These are phyloP conservation scores for Ascochyta lentis DNA, from an alignment of 2,329 filamentous ascomycete species.

Conservation along the genomic window DNA sequence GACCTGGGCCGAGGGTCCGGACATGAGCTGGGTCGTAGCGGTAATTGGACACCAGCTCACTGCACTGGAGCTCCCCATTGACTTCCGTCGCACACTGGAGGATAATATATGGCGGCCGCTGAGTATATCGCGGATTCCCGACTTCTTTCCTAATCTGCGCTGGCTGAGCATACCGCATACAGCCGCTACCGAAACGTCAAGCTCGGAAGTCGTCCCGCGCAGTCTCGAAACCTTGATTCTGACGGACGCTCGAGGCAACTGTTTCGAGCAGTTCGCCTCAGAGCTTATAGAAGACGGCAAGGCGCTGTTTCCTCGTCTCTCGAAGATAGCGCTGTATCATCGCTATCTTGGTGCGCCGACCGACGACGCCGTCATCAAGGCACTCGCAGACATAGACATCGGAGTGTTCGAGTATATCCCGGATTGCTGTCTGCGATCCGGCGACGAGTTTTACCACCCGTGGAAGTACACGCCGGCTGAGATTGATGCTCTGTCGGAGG, in stretches of 20 bases:
- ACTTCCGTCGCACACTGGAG: background rate
- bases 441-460: background rate
- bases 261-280: background rate
- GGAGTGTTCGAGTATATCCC: background rate
- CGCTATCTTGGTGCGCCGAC: background rate
- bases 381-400: background rate
- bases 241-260: constrained; percentile 1
- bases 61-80: background rate
- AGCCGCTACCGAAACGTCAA: background rate
- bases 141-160: background rate
- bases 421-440: background rate
- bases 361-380: background rate
- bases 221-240: background rate
- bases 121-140: background rate
- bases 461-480: constrained; percentile 2
- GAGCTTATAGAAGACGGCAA: background rate
- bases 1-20: background rate
- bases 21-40: background rate
- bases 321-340: background rate
- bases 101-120: background rate
- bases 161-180: constrained; percentile 4
- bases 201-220: background rate
- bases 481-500: background rate
- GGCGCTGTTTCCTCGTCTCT: background rate
- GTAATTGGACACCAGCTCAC: background rate